Evolutionary conservation across 2,329 filamentous ascomycete genomes (phyloP), one percentile per base, ranked within the genome.

Genomic region (Hirsutella thompsonii): DNA sequence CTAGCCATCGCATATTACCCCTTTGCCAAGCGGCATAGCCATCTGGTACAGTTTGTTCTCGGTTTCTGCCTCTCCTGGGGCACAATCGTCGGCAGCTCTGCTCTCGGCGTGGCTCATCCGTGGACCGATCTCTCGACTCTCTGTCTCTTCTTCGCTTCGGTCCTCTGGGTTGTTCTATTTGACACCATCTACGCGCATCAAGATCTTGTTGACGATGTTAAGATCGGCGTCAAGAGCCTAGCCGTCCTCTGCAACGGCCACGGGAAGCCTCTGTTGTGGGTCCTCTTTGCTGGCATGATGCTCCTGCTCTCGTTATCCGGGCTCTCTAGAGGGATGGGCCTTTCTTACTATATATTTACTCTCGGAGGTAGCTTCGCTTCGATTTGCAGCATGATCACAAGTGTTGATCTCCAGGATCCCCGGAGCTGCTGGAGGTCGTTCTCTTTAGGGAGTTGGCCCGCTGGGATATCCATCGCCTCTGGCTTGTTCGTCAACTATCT

Each of bases 101-200:
- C 53, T 6, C 53, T 55, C 53, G 50, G 50, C 1, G 40, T 52
- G 1, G 43, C 37, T 29, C 20, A 37, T 11, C 42, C 49, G 11
- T 52, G 47, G 50, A 46, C 38, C 20, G 46, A 53, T 20, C 39
- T 51, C 28, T 47, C 55, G 36, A 50, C 49, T 11, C 39, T 45
- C 3, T 51, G 49, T 36, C 48, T 59, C 26, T 50, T 54, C 28
- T 19, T 51, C n/a, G 55, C 55, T 6, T 49, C 45, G 35, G 50
- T 54, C 3, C 40, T 60, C 5, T 61, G 57, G 57, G 53, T 50
- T 6, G 43, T 56, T 38, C 52, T 60, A 36, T 61, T 56, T 43
- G 59, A 61, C 44, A 60, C 57, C 8, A 56, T 62, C 36, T 62
- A 62, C 42, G 59, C 57, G 5, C 52, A 57, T 39, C 57, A 60